Conservation (phyloP, 2,329 filamentous ascomycete species). For the Laburnicola sp. region DNA sequence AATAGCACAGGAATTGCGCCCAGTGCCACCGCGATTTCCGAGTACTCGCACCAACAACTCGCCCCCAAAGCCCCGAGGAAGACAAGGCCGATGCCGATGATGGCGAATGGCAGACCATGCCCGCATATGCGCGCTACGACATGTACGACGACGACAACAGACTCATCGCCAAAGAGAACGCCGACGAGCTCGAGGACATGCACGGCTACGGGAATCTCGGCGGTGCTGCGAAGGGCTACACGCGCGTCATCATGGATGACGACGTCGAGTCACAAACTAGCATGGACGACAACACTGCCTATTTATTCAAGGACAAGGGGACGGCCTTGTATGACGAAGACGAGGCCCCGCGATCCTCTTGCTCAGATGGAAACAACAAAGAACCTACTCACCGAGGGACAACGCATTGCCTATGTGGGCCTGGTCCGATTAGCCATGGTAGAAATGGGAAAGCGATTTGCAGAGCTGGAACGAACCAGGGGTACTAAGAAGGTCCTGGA, state of each 20-base stretch:
- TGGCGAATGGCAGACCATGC: constrained; percentile 94
- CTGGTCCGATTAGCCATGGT: constrained; percentile 80
- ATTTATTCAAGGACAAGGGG: constrained; percentile 80
- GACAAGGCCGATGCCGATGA: constrained; percentile 62
- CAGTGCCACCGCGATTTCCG: constrained; percentile 58
- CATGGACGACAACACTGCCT: constrained; percentile 95
- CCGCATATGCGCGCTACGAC: constrained; percentile 86
- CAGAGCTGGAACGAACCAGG: constrained; percentile 64
- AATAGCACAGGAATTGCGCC: constrained; percentile 14
- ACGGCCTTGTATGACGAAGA: constrained; percentile 69
- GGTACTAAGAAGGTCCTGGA: constrained; percentile 72
- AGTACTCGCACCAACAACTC: constrained; percentile 88
- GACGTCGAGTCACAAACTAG: constrained; percentile 92
- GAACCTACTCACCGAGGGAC: constrained; percentile 89
- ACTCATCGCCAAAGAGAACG: constrained; percentile 78
- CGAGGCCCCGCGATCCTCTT: constrained; percentile 76
- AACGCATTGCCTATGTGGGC: constrained; percentile 94
- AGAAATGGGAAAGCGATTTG: constrained; percentile 71
- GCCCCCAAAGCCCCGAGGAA: constrained; percentile 55
- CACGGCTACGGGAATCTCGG: constrained; percentile 77
- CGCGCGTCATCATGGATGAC: constrained; percentile 90
- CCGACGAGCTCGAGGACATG: constrained; percentile 68
- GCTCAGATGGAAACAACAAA: constrained; percentile 96
- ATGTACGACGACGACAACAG: constrained; percentile 94
- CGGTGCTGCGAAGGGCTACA: constrained; percentile 93